These are phyloP conservation scores for Pyrenopolyporus hunteri DNA, from an alignment of 495 filamentous ascomycete species.

Conservation along the genomic window DNA sequence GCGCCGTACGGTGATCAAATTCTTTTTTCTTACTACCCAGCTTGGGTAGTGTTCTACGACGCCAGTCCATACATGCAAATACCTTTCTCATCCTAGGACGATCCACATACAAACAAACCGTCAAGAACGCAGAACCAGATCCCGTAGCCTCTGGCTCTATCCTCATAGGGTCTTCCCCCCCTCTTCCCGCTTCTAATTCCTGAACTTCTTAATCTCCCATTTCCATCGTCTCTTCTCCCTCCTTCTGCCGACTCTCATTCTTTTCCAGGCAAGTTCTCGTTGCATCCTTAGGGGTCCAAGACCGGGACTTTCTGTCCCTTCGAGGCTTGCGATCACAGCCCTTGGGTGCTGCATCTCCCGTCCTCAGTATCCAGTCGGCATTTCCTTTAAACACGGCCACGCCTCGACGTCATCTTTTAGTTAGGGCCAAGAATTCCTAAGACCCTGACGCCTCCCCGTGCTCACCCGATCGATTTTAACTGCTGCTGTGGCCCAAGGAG, in stretches of 20 bases:
- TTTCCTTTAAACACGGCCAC: conserved; percentile 21
- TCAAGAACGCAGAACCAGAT: conserved; percentile 32
- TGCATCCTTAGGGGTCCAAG: conserved; percentile 13
- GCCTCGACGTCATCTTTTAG: conserved; percentile 37
- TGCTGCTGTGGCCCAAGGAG: not conserved
- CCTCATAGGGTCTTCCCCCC: conserved; percentile 24
- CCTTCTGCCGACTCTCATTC: conserved; percentile 8
- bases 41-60: not conserved
- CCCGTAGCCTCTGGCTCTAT: conserved; percentile 23
- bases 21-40: conserved; percentile 24
- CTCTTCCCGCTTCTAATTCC: conserved; percentile 13
- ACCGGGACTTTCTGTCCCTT: conserved; percentile 17
- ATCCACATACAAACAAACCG: conserved; percentile 40
- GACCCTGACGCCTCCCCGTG: conserved; percentile 35
- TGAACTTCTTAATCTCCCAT: conserved; percentile 20
- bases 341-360: conserved; percentile 11
- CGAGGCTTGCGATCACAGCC: conserved; percentile 18
- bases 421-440: conserved; percentile 38
- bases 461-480: conserved; percentile 25
- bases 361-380: conserved; percentile 14
- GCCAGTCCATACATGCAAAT: too few species aligned
- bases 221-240: conserved; percentile 34
- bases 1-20: conserved; percentile 30
- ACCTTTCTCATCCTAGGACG: conserved; percentile 33
- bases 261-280: not conserved